Base-by-base conservation (phyloP, 2,329 filamentous ascomycete genomes). In the Phaeosphaeriaceae sp. region DNA sequence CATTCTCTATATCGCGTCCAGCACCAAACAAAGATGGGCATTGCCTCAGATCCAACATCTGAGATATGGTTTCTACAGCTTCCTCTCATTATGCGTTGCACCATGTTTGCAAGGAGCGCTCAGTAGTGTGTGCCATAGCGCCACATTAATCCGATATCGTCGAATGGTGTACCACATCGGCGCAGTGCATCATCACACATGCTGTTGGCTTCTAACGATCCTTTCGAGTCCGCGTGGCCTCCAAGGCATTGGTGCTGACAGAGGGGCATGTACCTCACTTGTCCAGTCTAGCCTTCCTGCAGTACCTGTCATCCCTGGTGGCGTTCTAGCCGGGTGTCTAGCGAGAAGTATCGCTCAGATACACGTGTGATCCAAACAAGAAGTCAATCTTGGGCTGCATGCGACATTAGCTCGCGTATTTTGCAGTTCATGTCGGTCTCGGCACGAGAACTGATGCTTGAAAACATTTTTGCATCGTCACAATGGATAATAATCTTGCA, bases 51-150 rank as follows among this genome's bases (percentile, higher is more conserved):
- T 17, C 11, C 13, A 17, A 8, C 15, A 40, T 42, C 49, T 62
- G 54, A 48, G 42, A 49, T 49, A 35, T 49, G 49, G 47, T 35
- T 49, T 40, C 49, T 49, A 32, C 35, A 26, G 15, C 19, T 52
- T 40, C 47, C 60, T 35, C 54, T 60, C 60, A 57, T 70, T 60
- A 63, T 54, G 53, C 49, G 66, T 64, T 53, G 56, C 63, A 66
- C 66, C 55, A 65, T 50, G 49, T 43, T 30, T 52, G 52, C 23
- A 60, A 59, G 59, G 54, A 59, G 63, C 55, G 40, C 2, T 42
- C 24, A n/a, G 30, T 22, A 40, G 15, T 22, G 24, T 24, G 32
- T 55, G 46, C 49, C 46, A 42, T 51, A 30, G 54, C 61, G 64
- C 64, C 63, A 65, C 60, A 59, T 56, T 48, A 44, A 46, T 52